A percentile compares a stretch with the other conserved stretches of the same genome.
Conservation (phyloP, 306 rosid species). For the Astragalus glycyphyllos region DNA sequence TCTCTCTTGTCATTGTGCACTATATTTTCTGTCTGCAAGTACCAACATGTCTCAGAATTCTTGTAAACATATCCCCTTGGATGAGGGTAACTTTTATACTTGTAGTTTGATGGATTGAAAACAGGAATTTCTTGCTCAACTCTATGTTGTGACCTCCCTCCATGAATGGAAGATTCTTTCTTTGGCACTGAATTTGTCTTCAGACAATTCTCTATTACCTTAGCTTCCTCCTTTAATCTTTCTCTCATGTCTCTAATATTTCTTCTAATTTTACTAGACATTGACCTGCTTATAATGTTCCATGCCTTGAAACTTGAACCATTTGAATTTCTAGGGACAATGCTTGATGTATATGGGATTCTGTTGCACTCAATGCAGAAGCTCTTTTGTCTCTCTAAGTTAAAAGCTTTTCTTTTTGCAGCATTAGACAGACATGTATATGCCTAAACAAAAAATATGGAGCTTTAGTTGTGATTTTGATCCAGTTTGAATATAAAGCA, state of each 20-base stretch:
- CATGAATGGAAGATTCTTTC: conserved; percentile 55
- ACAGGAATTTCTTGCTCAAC: conserved; percentile 68
- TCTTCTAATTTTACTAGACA: conserved; percentile 53
- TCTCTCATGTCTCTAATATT: conserved; percentile 65
- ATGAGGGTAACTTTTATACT: conserved; percentile 76
- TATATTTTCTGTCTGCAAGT: conserved; percentile 48
- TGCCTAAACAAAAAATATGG: conserved; percentile 55
- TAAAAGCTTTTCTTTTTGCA: conserved; percentile 70
- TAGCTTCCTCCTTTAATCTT: conserved; percentile 74
- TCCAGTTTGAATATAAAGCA: neutral
- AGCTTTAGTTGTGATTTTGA: neutral
- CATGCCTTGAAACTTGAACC: conserved; percentile 46
- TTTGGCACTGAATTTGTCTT: conserved; percentile 53
- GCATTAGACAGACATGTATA: conserved; percentile 68
- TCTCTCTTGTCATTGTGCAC: conserved; percentile 46
- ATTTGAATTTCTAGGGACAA: conserved; percentile 44
- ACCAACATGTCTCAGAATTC: conserved; percentile 55
- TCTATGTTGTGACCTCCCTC: conserved; percentile 39
- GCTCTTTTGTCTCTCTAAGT: conserved; percentile 59
- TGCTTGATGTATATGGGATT: conserved; percentile 52
- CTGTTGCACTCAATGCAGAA: conserved; percentile 80
- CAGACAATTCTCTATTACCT: conserved; percentile 82
- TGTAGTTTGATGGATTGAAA: conserved; percentile 78
- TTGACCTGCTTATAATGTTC: conserved; percentile 47
- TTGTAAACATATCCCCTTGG: conserved; percentile 47